These are phyloP conservation scores for Mycosphaerella arachidis DNA, from an alignment of 2,329 filamentous ascomycete species.

Conservation along the genomic window DNA sequence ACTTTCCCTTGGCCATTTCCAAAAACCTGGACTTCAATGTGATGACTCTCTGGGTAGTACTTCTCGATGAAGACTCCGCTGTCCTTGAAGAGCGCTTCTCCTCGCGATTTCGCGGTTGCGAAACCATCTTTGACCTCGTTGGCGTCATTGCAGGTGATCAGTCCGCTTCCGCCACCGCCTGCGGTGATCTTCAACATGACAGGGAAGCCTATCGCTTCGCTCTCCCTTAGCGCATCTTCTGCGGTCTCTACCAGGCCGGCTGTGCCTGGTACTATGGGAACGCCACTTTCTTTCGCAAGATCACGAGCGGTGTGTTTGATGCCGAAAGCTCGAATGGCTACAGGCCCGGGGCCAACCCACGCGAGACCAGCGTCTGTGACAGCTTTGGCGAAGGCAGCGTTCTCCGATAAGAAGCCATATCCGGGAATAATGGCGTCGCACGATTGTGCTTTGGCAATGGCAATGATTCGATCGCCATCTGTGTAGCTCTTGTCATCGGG, in stretches of 20 bases:
- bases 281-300: slow-evolving; percentile 49
- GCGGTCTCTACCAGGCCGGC: slow-evolving; percentile 45
- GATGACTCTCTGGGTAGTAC: slow-evolving; percentile 72
- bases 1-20: slow-evolving; percentile 75
- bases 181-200: slow-evolving; percentile 55
- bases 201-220: slow-evolving; percentile 47
- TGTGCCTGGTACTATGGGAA: slow-evolving; percentile 54
- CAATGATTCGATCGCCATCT: slow-evolving; percentile 46
- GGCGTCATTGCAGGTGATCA: slow-evolving; percentile 67
- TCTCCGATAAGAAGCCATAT: slow-evolving; percentile 64
- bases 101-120: slow-evolving; percentile 62
- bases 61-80: slow-evolving; percentile 80
- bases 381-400: slow-evolving; percentile 55
- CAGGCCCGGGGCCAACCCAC: slow-evolving; percentile 48
- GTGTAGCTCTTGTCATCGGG: slow-evolving; percentile 48
- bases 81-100: slow-evolving; percentile 71
- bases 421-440: slow-evolving; percentile 61
- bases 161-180: slow-evolving; percentile 69
- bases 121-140: slow-evolving; percentile 64
- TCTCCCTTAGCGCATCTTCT: slow-evolving; percentile 44
- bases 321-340: slow-evolving; percentile 44
- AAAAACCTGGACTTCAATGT: slow-evolving; percentile 89
- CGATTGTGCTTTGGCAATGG: slow-evolving; percentile 47
- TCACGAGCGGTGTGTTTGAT: slow-evolving; percentile 56
- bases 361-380: slow-evolving; percentile 52